phyloP scores from a whole-genome alignment of 192 early-diverging fungal species.

The Tieghemiomyces parasiticus region DNA sequence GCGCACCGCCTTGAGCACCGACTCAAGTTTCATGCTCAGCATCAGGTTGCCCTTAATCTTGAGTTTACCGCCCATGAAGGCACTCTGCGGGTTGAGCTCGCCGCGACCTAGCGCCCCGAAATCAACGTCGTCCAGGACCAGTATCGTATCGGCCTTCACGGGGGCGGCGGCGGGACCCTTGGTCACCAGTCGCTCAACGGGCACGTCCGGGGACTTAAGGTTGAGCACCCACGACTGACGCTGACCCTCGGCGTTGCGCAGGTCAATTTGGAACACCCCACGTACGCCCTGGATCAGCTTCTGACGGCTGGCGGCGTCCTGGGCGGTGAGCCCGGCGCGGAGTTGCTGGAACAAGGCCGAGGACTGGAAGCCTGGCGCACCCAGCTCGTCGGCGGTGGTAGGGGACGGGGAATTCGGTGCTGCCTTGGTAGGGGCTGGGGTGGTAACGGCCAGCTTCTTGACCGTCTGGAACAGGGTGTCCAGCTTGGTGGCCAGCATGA shows the following conservation, averaged over 20 bases:
- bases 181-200: constrained; percentile 38
- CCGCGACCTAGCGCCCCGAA: constrained; percentile 75
- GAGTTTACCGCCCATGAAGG: constrained; percentile 84
- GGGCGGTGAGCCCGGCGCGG: constrained; percentile 33
- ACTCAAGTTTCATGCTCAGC: constrained; percentile 56
- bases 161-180: constrained; percentile 33
- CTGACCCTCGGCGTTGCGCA: constrained; percentile 55
- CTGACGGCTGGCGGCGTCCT: constrained; percentile 43
- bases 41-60: constrained; percentile 67
- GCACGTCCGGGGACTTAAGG: constrained; percentile 57
- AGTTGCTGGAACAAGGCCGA: constrained; percentile 61
- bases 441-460: constrained; percentile 29
- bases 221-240: constrained; percentile 71
- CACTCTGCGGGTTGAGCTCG: constrained; percentile 78
- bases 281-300: constrained; percentile 58
- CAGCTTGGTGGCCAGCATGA: constrained; percentile 61
- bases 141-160: constrained; percentile 50
- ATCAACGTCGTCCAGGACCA: constrained; percentile 57
- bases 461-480: constrained; percentile 44
- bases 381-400: constrained; percentile 15
- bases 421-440: constrained; percentile 17
- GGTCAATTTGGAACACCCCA: constrained; percentile 75
- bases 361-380: constrained; percentile 58
- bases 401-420: constrained; percentile 17
- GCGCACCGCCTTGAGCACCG: constrained; percentile 41